phyloP scores from a whole-genome alignment of 164 flowering plant species.

The Vitis labrusca region DNA sequence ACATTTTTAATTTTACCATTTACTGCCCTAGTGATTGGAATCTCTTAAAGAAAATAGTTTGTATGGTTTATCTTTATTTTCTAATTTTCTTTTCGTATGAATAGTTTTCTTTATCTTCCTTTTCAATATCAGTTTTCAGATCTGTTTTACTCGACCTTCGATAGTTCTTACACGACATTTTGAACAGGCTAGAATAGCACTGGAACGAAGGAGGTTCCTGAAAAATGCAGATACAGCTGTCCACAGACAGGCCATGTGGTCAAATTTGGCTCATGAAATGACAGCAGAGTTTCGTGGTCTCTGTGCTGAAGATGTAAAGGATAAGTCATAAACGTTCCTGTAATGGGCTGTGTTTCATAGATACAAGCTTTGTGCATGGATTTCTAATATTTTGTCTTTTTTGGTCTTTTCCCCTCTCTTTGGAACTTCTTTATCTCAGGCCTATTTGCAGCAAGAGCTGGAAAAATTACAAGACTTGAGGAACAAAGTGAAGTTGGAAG shows the following conservation, averaged over 20 bases:
- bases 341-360: not conserved
- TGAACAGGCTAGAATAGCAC: constrained; percentile 91
- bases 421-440: constrained; percentile 50
- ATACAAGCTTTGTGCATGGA: not conserved
- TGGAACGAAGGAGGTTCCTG: constrained; percentile 83
- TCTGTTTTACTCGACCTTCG: not conserved
- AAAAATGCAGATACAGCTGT: constrained; percentile 95
- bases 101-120: not conserved
- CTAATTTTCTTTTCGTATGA: not conserved
- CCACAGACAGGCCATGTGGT: constrained; percentile 94
- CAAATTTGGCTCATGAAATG: constrained; percentile 97
- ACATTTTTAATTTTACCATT: not conserved
- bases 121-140: not conserved
- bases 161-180: constrained; percentile 10
- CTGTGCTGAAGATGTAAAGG: constrained; percentile 96
- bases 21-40: not conserved
- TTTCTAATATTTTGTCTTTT: not conserved
- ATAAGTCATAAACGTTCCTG: constrained; percentile 10
- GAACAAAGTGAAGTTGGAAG: constrained; percentile 90
- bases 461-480: constrained; percentile 91
- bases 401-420: constrained; percentile 8
- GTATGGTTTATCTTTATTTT: not conserved
- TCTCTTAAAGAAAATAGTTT: not conserved
- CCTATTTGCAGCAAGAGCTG: constrained; percentile 97
- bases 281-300: constrained; percentile 99